Percentiles rank a stretch among this genome's conserved stretches.
phyloP scores from a whole-genome alignment of 257 asterid species.

The Solanum acaule region DNA sequence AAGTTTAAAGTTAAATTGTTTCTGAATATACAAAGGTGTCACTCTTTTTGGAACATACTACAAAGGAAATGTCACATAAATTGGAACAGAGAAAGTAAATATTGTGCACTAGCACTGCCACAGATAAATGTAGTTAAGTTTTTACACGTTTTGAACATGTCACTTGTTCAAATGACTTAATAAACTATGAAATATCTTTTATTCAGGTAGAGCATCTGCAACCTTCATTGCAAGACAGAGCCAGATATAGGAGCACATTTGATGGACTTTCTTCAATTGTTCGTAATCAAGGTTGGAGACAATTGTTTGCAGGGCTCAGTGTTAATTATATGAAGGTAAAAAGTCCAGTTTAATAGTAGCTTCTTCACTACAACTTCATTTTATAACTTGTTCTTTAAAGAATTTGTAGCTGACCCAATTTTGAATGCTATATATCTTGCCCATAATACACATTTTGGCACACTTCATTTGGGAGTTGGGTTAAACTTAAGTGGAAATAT shows the following conservation, averaged over 20 bases:
- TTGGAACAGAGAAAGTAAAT: neutral
- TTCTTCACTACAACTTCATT: neutral
- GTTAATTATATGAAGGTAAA: constrained; percentile 88
- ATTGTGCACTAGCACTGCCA: neutral
- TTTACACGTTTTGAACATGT: neutral
- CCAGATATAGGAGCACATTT: constrained; percentile 46
- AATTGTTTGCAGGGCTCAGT: constrained; percentile 87
- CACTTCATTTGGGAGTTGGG: neutral
- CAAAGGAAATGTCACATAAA: neutral
- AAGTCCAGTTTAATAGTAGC: neutral
- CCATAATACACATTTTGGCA: neutral
- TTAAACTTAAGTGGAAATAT: neutral
- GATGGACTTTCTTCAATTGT: constrained; percentile 62
- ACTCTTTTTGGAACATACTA: neutral
- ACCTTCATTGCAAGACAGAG: constrained; percentile 36
- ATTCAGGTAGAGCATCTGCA: constrained; percentile 78
- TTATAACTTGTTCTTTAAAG: neutral
- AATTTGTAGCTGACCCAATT: neutral
- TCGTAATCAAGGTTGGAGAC: constrained; percentile 82
- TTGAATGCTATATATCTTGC: neutral
- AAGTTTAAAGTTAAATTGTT: neutral
- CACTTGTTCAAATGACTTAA: neutral
- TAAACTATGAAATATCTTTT: neutral
- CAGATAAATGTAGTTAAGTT: neutral
- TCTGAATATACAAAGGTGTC: neutral